phyloP scores from a whole-genome alignment of 345 rosid species.

The Salix suchowensis region DNA sequence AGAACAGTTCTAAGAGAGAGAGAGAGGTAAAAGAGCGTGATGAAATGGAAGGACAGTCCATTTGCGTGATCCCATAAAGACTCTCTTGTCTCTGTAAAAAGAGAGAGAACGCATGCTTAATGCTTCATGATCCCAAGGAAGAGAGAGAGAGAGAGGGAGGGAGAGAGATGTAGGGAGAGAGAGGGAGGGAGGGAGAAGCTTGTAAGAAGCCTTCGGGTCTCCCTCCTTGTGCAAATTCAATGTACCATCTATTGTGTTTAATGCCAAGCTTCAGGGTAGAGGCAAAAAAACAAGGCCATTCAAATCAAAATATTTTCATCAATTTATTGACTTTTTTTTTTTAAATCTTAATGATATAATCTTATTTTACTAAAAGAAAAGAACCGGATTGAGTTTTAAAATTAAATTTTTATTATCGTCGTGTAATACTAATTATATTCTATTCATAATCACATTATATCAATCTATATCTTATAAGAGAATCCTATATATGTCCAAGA shows the following conservation, averaged over 20 bases:
- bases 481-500: too few relatives aligned
- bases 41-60: not conserved
- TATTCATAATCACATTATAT: too few relatives aligned
- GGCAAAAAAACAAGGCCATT: too few relatives aligned
- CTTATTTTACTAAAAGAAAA: too few relatives aligned
- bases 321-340: too few relatives aligned
- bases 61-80: slow-evolving; percentile 16
- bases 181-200: not conserved
- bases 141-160: not conserved
- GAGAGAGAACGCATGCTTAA: slow-evolving; percentile 13
- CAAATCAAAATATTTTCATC: too few relatives aligned
- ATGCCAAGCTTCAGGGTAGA: too few relatives aligned
- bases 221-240: not conserved
- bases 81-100: not conserved
- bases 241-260: not conserved
- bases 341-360: too few relatives aligned
- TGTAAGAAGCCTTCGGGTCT: not conserved
- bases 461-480: too few relatives aligned
- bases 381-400: too few relatives aligned
- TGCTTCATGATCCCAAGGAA: not conserved
- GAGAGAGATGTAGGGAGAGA: not conserved
- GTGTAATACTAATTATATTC: too few relatives aligned
- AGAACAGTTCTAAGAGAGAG: not conserved
- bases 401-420: too few relatives aligned
- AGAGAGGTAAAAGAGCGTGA: not conserved